Base-by-base conservation (phyloP, 768 basidiomycete species). In the Leccinum obscurum region DNA sequence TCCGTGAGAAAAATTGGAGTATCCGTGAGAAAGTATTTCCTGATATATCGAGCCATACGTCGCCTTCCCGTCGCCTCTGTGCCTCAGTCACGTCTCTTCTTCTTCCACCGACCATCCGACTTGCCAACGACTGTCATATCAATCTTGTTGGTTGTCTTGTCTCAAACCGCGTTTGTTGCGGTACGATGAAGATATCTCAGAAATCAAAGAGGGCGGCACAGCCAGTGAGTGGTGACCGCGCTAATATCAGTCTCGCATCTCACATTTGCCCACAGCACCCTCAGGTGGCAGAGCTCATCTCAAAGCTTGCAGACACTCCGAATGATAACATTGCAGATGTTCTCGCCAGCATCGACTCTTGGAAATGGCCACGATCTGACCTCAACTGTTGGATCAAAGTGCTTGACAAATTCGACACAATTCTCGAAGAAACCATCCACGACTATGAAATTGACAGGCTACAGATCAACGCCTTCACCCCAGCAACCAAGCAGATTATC, bases 341-440 rank as follows among this genome's bases (percentile, higher is more conserved):
- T 59, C 81, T 98, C 59, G 75, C 81, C 34, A 75, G 82, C 61
- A 87, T 95, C 68, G 85, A 89, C 66, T 73, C 80, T 4, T 99
- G 97, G 97, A 88, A 84, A 72, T 98, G 93, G 89, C 93, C 95
- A 37, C 85, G 97, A 63, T 95, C 95, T 58, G 97, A 99, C 80
- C 83, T 99, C 62, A 94, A 97, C 77, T 87, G 91, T 58, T 99
- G 97, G 97, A 87, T 93, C 73, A 88, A 89, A 71, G 92, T 95
- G 59, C 85, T 99, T 52, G 96, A 99, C 82, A 91, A 90, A 72
- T 95, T 99, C 72, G 97, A 99, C 78, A 79, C 80, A 60, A 86
- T 97, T 64, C 82, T 98, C 66, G 94, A 91, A 69, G 86, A 85
- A 44, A 80, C 88, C 65, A 90, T 97, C 72, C 81, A 81, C 61